Conservation (phyloP, 495 filamentous ascomycete species). For the Sordaria brevicollis region DNA sequence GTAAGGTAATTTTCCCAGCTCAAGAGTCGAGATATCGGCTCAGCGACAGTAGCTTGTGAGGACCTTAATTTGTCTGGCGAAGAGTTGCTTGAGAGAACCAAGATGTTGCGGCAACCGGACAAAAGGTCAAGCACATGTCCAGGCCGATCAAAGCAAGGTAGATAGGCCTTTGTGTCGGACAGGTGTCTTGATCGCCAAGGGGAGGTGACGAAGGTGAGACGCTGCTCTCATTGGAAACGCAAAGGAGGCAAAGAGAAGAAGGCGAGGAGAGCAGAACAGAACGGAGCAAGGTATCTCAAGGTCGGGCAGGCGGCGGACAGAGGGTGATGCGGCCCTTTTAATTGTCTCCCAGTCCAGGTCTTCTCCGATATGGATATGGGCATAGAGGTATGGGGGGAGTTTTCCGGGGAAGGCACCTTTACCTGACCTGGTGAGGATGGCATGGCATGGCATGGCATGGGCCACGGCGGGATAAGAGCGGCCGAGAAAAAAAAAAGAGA, state of each 20-base stretch:
- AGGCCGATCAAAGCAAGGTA: not conserved
- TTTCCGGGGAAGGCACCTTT: not conserved
- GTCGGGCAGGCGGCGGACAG: slow-evolving; percentile 13
- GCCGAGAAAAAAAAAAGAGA: not conserved
- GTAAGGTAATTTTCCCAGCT: not conserved
- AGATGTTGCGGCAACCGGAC: not conserved
- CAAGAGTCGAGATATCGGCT: not conserved
- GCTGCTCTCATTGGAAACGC: not conserved
- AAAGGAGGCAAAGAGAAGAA: not conserved
- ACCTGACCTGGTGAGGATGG: not conserved
- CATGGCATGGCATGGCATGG: not conserved
- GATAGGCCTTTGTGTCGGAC: not conserved
- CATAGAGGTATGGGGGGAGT: not conserved
- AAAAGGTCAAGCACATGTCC: not conserved
- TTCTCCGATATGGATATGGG: not conserved
- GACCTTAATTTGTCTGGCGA: not conserved
- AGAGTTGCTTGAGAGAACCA: not conserved
- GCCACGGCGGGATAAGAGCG: not conserved
- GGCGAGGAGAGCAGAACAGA: not conserved
- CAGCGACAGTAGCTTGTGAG: not conserved
- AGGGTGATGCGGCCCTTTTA: slow-evolving; percentile 15
- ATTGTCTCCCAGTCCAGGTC: not conserved
- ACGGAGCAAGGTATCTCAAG: slow-evolving; percentile 8
- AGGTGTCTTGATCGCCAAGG: not conserved
- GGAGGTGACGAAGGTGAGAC: not conserved